Evolutionary conservation across 2,329 filamentous ascomycete species (phyloP), one percentile per base, ranked within the genome.

Genomic region (Emmonsia crescens): DNA sequence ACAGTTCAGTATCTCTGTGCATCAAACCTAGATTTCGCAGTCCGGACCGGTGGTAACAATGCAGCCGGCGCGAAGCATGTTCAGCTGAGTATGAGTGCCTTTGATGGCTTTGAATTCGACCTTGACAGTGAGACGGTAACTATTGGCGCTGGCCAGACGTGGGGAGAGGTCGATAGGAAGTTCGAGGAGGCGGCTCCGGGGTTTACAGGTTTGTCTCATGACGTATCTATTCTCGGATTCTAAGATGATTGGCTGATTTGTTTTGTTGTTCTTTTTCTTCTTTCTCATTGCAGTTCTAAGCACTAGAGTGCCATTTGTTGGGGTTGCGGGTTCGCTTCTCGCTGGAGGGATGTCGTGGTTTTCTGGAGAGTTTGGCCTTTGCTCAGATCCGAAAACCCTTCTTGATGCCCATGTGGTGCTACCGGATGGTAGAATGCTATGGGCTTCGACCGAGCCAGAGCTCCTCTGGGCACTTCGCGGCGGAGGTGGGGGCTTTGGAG

Each of bases 391-490:
- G 14, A 67, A 71, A 31, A 78, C 77, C 63, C 65, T 78, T 61
- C 67, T 78, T 0, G 75, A 78, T 62, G 72, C 70, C 1, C 69
- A 76, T 58, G 66, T 78, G 9, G 72, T 77, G 24, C 69, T 72
- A 38, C 65, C 69, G 6, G 73, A 77, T 60, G 76, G 76, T 0
- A 64, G 64, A 1, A 64, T 72, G 5, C 59, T 76, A 1, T 78
- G 76, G 76, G 75, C 75, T 1, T 72, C 70, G 9, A 24, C 67
- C 29, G 73, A 76, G 58, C 72, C 75, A 2, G 75, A 78, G 21
- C 67, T 78, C 1, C 66, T 77, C 16, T 78, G 74, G 74, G 75
- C 74, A 5, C 65, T 77, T 10, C 69, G 76, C n/a, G 76, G 75
- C 1, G 74, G 74, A 16, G 75, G 74, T 10, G 73, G 73, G 1